Evolutionary conservation across 1,139 yeast species (phyloP).

Genomic region (Arxiozyma slooffiae): DNA sequence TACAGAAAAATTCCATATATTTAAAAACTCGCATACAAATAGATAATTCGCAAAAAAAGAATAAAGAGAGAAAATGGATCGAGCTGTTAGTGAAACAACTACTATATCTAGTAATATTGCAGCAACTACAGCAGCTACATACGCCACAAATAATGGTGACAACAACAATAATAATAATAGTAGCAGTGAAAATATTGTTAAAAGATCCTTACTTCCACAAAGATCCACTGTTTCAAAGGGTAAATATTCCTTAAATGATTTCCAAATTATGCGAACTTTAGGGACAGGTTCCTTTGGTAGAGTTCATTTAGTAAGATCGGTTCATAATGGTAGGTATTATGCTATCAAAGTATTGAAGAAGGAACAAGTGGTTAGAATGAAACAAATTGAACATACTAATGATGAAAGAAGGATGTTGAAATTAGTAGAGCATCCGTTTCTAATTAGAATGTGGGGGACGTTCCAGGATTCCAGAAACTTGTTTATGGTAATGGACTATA

Average conservation of each 20-base stretch:
- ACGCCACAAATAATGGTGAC: not conserved
- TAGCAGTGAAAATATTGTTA: not conserved
- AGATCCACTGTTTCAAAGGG: constrained; percentile 64
- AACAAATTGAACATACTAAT: constrained; percentile 95
- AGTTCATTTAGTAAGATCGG: constrained; percentile 84
- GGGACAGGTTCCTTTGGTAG: constrained; percentile 98
- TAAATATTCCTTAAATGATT: constrained; percentile 75
- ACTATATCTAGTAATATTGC: not conserved
- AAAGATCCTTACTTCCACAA: constrained; percentile 27
- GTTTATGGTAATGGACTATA: constrained; percentile 97
- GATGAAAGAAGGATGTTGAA: constrained; percentile 93
- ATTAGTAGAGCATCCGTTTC: constrained; percentile 86
- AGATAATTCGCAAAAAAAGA: not conserved
- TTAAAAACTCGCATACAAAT: no score
- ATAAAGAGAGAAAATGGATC: not conserved
- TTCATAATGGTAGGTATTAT: constrained; percentile 87
- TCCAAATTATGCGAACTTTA: constrained; percentile 83
- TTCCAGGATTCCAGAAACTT: constrained; percentile 83
- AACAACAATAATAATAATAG: not conserved
- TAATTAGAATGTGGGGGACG: constrained; percentile 98
- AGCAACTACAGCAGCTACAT: not conserved
- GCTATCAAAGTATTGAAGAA: constrained; percentile 91
- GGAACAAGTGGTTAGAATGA: constrained; percentile 87
- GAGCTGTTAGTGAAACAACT: not conserved
- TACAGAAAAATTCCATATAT: no score